Conservation (phyloP, 495 filamentous ascomycete genomes). For the Penicillium egyptiacum region DNA sequence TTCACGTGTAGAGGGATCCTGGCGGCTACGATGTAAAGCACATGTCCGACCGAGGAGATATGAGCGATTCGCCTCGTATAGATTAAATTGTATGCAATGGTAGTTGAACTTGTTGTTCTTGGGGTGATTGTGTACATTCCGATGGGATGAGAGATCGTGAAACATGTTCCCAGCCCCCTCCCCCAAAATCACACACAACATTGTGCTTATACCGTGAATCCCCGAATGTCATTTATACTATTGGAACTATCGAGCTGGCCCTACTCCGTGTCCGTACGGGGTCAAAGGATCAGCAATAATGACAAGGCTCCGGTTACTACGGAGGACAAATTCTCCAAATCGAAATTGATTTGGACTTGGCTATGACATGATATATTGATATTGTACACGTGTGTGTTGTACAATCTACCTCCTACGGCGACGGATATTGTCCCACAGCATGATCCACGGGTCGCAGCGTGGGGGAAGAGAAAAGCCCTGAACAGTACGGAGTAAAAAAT, state of each 20-base stretch:
- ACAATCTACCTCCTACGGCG: not conserved
- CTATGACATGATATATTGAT: not conserved
- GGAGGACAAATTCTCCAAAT: not conserved
- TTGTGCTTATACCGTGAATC: conserved; percentile 4
- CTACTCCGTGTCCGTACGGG: too few species aligned
- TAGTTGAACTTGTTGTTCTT: not conserved
- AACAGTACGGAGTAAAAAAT: not conserved
- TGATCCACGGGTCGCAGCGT: conserved; percentile 9
- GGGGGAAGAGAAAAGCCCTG: conserved; percentile 1
- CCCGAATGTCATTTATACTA: not conserved
- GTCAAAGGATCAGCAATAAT: not conserved
- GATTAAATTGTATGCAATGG: not conserved
- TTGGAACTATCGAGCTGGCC: not conserved
- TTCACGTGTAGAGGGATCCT: conserved; percentile 9
- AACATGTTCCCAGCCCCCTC: conserved; percentile 8
- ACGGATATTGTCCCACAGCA: not conserved
- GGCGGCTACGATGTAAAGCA: not conserved
- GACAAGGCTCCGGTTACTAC: not conserved
- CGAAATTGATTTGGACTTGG: not conserved
- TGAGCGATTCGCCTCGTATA: not conserved
- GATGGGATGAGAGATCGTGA: conserved; percentile 1
- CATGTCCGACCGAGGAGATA: conserved; percentile 7
- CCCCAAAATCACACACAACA: not conserved
- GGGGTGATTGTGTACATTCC: not conserved
- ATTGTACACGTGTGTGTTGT: not conserved